phyloP scores from a whole-genome alignment of 306 rosid genomes.

The Cucurbita argyrosperma region DNA sequence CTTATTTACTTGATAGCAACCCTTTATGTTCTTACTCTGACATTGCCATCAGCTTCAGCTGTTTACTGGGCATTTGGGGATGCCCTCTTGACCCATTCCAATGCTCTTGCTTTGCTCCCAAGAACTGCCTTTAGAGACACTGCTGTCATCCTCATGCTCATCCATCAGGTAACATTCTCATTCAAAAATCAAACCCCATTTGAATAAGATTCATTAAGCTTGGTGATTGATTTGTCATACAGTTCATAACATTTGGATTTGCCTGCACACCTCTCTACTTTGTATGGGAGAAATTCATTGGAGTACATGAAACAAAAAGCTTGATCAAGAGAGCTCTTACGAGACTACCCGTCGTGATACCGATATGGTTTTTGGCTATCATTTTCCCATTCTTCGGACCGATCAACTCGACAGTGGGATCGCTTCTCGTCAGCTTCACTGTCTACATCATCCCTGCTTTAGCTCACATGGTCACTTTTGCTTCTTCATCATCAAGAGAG shows the following conservation, averaged over 20 bases:
- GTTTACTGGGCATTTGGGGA: slow-evolving; percentile 98
- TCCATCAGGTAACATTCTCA: slow-evolving; percentile 58
- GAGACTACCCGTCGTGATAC: slow-evolving; percentile 86
- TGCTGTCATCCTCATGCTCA: slow-evolving; percentile 90
- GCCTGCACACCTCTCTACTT: slow-evolving; percentile 97
- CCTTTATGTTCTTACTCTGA: slow-evolving; percentile 72
- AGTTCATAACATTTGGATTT: slow-evolving; percentile 97
- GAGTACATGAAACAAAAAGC: slow-evolving; percentile 81
- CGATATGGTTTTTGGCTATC: slow-evolving; percentile 93
- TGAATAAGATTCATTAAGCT: not conserved
- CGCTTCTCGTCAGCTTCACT: slow-evolving; percentile 94
- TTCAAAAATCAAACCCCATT: not conserved
- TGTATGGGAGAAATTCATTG: slow-evolving; percentile 90
- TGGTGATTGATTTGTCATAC: slow-evolving; percentile 17
- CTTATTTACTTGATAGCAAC: slow-evolving; percentile 80
- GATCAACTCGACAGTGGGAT: slow-evolving; percentile 89
- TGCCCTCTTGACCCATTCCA: slow-evolving; percentile 71
- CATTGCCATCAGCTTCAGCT: slow-evolving; percentile 86
- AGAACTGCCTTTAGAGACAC: slow-evolving; percentile 57
- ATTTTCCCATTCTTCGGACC: slow-evolving; percentile 98
- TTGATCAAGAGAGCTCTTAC: slow-evolving; percentile 62
- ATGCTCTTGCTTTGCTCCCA: slow-evolving; percentile 83
- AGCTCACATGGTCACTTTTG: slow-evolving; percentile 92
- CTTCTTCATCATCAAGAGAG: slow-evolving; percentile 74
- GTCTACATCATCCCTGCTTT: slow-evolving; percentile 93